These are phyloP conservation scores for Panicum miliaceum DNA, from an alignment of 176 grass and related monocot species.

Conservation along the genomic window DNA sequence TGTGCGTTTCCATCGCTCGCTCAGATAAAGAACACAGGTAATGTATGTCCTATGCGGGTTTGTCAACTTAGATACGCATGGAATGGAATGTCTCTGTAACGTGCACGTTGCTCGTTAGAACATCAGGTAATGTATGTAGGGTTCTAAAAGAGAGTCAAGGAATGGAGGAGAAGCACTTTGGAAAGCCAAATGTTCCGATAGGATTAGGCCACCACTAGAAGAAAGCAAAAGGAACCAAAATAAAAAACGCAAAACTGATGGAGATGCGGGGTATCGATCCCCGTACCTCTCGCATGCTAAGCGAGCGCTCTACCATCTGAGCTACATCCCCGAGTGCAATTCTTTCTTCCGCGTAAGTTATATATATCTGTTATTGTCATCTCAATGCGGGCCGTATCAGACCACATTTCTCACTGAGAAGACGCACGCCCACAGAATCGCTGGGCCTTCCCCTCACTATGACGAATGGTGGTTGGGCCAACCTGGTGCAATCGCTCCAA, in stretches of 20 bases:
- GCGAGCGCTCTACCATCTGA: slow-evolving; percentile 99
- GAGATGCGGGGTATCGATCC: slow-evolving; percentile 92
- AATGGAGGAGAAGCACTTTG: background rate
- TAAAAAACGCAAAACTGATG: background rate
- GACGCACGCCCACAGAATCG: too few species aligned
- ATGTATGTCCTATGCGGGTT: too few species aligned
- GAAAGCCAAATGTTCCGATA: background rate
- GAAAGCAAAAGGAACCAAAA: background rate
- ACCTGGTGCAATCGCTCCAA: too few species aligned
- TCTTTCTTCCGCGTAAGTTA: too few species aligned
- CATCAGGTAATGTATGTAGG: background rate
- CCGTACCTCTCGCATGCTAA: slow-evolving; percentile 98
- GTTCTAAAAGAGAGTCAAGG: background rate
- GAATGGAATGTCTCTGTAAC: background rate
- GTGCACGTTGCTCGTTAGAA: background rate
- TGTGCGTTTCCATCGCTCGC: too few species aligned
- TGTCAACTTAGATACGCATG: too few species aligned
- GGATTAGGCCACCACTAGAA: background rate
- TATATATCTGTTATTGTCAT: too few species aligned
- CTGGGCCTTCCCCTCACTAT: too few species aligned
- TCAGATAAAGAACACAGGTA: too few species aligned
- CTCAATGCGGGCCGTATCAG: background rate
- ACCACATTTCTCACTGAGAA: too few species aligned
- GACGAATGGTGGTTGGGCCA: too few species aligned
- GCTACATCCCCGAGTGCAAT: slow-evolving; percentile 65